Percentiles rank a stretch among this genome's conserved stretches.
Evolutionary conservation across 2,329 filamentous ascomycete species (phyloP).

Genomic region (Cercospora janseana): DNA sequence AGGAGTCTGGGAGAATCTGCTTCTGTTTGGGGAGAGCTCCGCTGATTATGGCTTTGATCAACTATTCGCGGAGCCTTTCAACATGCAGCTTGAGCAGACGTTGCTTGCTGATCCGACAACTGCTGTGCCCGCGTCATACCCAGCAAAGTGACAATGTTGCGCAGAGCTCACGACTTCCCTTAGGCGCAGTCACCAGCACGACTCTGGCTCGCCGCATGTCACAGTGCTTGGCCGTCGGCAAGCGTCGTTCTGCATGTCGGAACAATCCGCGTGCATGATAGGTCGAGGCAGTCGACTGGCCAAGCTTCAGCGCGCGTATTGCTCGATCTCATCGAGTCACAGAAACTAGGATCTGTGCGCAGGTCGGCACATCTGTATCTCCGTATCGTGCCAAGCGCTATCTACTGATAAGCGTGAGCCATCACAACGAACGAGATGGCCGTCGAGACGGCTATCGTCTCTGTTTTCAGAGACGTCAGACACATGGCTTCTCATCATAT

Average conservation of each 20-base stretch:
- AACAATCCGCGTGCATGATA: too few relatives aligned
- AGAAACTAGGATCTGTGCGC: constrained; percentile 2
- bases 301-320: constrained; percentile 6
- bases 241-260: too few relatives aligned
- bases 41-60: constrained; percentile 25
- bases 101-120: neutral
- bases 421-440: constrained; percentile 13
- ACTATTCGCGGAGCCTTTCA: constrained; percentile 22
- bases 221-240: too few relatives aligned
- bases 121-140: neutral
- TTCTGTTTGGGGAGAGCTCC: constrained; percentile 16
- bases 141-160: too few relatives aligned
- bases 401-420: constrained; percentile 3
- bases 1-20: constrained; percentile 16
- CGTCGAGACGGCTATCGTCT: constrained; percentile 3
- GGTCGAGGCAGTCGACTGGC: too few relatives aligned
- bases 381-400: constrained; percentile 14
- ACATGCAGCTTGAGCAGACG: constrained; percentile 5
- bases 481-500: constrained; percentile 12
- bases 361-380: constrained; percentile 4
- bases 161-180: too few relatives aligned
- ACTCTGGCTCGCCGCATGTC: too few relatives aligned
- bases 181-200: too few relatives aligned
- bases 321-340: constrained; percentile 20
- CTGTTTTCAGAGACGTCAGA: constrained; percentile 1